Percentiles rank a stretch among this genome's conserved stretches.
Conservation (phyloP, 2,329 filamentous ascomycete genomes). For the Colletotrichum sansevieriae region DNA sequence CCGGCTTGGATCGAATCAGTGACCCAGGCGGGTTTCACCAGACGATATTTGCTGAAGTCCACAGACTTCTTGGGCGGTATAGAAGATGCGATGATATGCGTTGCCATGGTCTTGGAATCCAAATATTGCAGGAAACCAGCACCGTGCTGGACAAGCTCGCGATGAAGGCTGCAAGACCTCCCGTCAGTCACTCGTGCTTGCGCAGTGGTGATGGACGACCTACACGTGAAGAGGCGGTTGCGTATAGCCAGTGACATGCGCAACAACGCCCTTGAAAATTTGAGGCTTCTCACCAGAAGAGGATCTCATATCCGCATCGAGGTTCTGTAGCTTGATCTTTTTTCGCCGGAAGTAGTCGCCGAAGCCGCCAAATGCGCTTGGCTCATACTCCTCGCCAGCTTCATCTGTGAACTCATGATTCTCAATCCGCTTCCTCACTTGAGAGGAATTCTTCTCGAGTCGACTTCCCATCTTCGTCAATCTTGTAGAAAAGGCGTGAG, state of each 20-base stretch:
- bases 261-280: constrained; percentile 92
- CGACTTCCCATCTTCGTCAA: constrained; percentile 66
- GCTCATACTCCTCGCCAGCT: constrained; percentile 90
- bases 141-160: constrained; percentile 90
- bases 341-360: constrained; percentile 93
- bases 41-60: constrained; percentile 88
- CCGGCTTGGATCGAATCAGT: constrained; percentile 89
- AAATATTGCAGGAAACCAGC: constrained; percentile 95
- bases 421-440: constrained; percentile 72
- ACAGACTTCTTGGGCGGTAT: constrained; percentile 93
- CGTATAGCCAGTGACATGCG: constrained; percentile 95
- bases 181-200: not conserved
- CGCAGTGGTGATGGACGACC: constrained; percentile 43
- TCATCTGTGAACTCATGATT: constrained; percentile 80
- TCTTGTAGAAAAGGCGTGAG: not conserved
- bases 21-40: constrained; percentile 96
- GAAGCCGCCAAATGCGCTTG: constrained; percentile 89
- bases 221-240: constrained; percentile 89
- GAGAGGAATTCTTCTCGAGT: constrained; percentile 73
- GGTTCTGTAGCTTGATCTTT: constrained; percentile 96
- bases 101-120: constrained; percentile 93
- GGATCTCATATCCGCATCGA: constrained; percentile 84
- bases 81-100: constrained; percentile 93
- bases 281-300: constrained; percentile 77
- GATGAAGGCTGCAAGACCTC: constrained; percentile 71